A percentile compares a stretch with the other conserved stretches of the same genome.
phyloP scores from a whole-genome alignment of 2,329 filamentous ascomycete species.

The Fusarium bulbicola region DNA sequence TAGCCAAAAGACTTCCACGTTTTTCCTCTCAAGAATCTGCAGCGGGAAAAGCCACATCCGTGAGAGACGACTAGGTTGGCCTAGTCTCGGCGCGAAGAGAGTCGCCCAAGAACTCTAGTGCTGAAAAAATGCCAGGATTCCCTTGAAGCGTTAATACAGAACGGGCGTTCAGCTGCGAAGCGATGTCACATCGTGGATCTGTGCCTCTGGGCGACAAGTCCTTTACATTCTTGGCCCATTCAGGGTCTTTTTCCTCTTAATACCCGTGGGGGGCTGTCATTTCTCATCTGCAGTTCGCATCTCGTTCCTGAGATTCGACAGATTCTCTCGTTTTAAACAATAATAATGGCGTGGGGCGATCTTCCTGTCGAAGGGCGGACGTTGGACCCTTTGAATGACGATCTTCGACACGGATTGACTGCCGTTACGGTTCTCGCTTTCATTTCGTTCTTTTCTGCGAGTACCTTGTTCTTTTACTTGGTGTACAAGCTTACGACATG shows the following conservation, averaged over 20 bases:
- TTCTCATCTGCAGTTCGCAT: neutral
- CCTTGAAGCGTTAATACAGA: neutral
- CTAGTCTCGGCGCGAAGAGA: neutral
- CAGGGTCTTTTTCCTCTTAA: neutral
- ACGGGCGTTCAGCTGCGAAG: neutral
- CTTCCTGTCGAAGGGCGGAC: constrained; percentile 36
- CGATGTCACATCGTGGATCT: constrained; percentile 19
- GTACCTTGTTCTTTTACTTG: constrained; percentile 45
- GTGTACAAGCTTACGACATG: constrained; percentile 45
- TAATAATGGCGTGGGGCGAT: constrained; percentile 40
- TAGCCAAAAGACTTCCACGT: neutral
- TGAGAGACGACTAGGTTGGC: neutral
- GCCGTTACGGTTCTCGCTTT: constrained; percentile 45
- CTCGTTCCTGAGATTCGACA: neutral
- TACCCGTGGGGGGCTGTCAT: neutral
- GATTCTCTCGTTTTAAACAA: neutral
- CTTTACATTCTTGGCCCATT: neutral
- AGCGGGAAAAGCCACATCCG: neutral
- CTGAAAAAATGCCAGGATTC: neutral
- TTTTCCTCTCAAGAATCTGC: neutral
- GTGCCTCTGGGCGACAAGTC: neutral
- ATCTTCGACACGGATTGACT: constrained; percentile 42
- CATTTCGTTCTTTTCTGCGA: constrained; percentile 45
- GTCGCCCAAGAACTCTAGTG: neutral
- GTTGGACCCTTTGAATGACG: constrained; percentile 33